Evolutionary conservation across 2,329 filamentous ascomycete genomes (phyloP), one percentile per base, ranked within the genome.

Genomic region (Fusarium globosum): DNA sequence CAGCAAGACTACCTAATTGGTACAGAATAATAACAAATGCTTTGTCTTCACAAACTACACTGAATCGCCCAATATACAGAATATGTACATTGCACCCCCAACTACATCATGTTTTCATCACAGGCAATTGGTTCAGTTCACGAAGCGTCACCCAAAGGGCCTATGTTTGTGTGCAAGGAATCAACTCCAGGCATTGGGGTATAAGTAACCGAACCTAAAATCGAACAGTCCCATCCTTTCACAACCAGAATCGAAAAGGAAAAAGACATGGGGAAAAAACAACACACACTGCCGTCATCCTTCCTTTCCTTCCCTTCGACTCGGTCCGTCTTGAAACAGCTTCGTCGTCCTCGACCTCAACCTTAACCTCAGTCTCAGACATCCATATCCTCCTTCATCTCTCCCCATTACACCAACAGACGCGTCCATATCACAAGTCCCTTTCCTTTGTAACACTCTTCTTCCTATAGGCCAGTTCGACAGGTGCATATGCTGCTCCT

Each of bases 111-210:
- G 26, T n/a, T 41, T 51, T 33, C 16, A 30, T 39, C 11, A 38
- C 28, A 28, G 11, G 21, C 23, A 41, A 43, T 20, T 42, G n/a
- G 15, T 28, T 39, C 30, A n/a, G 15, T n/a, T 23, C n/a, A 55
- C 42, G 35, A 21, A 21, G 18, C 35, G 26, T 74, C 67, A 64
- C 52, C 42, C 41, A 33, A 36, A 51, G 57, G 39, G 12, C 15
- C 61, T 20, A 20, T 39, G 55, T 64, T 63, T 49, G 38, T 35
- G 57, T 46, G 64, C 65, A 74, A 65, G 71, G 65, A 73, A 65
- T 64, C 64, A 77, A 77, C 71, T 76, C 72, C 76, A 77, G 76
- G 76, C 76, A 69, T 76, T 75, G 75, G 76, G 76, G 76, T 77
- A 77, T 77, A 78, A 77, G 63, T 77, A 78, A 74, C 71, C 71